phyloP scores from a whole-genome alignment of 2,329 filamentous ascomycete genomes.

The Trichoderma arundinaceum region DNA sequence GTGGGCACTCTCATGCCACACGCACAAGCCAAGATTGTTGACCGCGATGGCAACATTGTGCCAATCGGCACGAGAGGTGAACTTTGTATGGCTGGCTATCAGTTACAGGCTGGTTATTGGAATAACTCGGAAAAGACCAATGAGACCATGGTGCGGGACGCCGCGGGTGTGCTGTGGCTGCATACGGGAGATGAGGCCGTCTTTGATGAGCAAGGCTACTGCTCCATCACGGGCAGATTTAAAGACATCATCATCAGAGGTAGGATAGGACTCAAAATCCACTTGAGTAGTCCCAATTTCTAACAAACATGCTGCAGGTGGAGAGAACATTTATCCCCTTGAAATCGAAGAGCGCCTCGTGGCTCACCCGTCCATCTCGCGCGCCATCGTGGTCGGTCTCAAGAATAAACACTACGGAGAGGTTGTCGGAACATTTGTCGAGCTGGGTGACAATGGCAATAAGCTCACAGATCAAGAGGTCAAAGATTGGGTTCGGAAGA shows the following conservation, averaged over 20 bases:
- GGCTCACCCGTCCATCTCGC: conserved; percentile 63
- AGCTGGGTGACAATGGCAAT: conserved; percentile 44
- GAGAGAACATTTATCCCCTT: conserved; percentile 75
- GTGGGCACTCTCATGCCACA: conserved; percentile 80
- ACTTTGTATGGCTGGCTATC: conserved; percentile 79
- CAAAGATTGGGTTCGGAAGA: conserved; percentile 66
- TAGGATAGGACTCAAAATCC: conserved; percentile 33
- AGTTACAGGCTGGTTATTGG: conserved; percentile 70
- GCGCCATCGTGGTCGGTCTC: conserved; percentile 73
- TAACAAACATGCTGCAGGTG: conserved; percentile 51
- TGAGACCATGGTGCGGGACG: conserved; percentile 61
- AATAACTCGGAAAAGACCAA: conserved; percentile 77
- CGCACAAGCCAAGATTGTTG: conserved; percentile 76
- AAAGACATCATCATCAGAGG: conserved; percentile 82
- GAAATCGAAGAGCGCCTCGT: conserved; percentile 77
- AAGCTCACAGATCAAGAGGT: conserved; percentile 60
- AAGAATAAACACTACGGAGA: conserved; percentile 75
- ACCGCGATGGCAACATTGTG: conserved; percentile 67
- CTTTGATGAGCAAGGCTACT: conserved; percentile 71
- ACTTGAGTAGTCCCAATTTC: not conserved
- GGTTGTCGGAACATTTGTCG: conserved; percentile 70
- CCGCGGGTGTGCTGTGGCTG: conserved; percentile 63
- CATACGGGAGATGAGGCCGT: conserved; percentile 74
- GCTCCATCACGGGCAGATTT: conserved; percentile 74
- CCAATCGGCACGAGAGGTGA: conserved; percentile 73